phyloP scores from a whole-genome alignment of 2,329 filamentous ascomycete genomes.

The Colletotrichum salicis region DNA sequence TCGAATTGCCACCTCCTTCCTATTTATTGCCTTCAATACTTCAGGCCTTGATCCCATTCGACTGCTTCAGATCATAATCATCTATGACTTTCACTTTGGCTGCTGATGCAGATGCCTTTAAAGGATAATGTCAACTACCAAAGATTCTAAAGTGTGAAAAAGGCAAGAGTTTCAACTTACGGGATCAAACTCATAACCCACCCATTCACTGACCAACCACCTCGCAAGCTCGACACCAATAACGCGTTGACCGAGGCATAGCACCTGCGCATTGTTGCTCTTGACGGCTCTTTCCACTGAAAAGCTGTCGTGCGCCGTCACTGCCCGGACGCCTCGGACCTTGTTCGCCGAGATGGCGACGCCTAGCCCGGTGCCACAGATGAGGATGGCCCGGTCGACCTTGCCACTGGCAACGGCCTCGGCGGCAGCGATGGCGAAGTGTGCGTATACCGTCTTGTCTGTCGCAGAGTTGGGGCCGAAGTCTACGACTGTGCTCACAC shows the following conservation, averaged over 20 bases:
- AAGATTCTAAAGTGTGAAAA: neutral
- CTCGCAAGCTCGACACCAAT: slow-evolving; percentile 84
- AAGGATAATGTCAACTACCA: neutral
- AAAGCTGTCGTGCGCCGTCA: slow-evolving; percentile 88
- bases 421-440: slow-evolving; percentile 79
- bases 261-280: slow-evolving; percentile 87
- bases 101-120: slow-evolving; percentile 53
- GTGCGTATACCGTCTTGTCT: slow-evolving; percentile 86
- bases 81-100: slow-evolving; percentile 51
- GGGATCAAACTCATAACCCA: slow-evolving; percentile 83
- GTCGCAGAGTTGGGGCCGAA: slow-evolving; percentile 73
- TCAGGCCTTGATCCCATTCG: neutral
- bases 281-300: slow-evolving; percentile 83
- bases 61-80: slow-evolving; percentile 31
- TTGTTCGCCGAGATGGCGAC: slow-evolving; percentile 91
- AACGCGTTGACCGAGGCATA: slow-evolving; percentile 89
- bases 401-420: slow-evolving; percentile 68
- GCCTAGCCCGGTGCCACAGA: slow-evolving; percentile 87
- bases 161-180: slow-evolving; percentile 51
- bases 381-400: slow-evolving; percentile 81
- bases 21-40: too few relatives aligned
- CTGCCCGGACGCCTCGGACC: slow-evolving; percentile 82
- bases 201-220: slow-evolving; percentile 81
- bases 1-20: too few relatives aligned
- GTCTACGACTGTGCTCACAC: slow-evolving; percentile 76